Evolutionary conservation across 192 early-diverging fungal genomes (phyloP).

Genomic region (Coemansia sp.): DNA sequence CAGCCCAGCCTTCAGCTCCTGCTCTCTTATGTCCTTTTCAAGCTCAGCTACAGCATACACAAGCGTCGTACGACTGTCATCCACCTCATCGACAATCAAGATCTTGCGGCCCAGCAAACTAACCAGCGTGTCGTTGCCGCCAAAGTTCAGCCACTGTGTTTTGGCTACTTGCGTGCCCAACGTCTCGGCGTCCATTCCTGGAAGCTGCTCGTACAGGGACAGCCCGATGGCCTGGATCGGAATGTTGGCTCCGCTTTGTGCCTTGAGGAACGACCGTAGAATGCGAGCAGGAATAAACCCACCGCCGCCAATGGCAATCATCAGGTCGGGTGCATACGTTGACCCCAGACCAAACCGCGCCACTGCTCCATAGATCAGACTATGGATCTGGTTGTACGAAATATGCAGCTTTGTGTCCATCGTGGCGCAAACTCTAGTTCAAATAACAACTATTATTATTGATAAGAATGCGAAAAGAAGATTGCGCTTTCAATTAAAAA

Average conservation of each 20-base stretch:
- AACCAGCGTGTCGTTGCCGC: slow-evolving; percentile 59
- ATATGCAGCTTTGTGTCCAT: slow-evolving; percentile 60
- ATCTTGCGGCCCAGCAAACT: slow-evolving; percentile 69
- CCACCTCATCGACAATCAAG: slow-evolving; percentile 78
- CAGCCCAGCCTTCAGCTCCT: slow-evolving; percentile 48
- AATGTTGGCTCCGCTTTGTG: slow-evolving; percentile 66
- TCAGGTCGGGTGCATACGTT: slow-evolving; percentile 66
- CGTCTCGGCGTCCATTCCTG: slow-evolving; percentile 44
- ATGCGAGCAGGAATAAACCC: slow-evolving; percentile 77
- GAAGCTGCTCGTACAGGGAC: slow-evolving; percentile 73
- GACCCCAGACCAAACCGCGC: slow-evolving; percentile 59
- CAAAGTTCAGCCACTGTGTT: slow-evolving; percentile 82
- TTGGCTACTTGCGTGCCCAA: slow-evolving; percentile 67
- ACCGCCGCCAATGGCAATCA: slow-evolving; percentile 77
- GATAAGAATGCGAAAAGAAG: too few relatives aligned
- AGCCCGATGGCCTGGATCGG: slow-evolving; percentile 78
- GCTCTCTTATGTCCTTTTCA: slow-evolving; percentile 63
- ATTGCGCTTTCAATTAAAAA: too few relatives aligned
- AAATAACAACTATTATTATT: too few relatives aligned
- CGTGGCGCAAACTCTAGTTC: too few relatives aligned
- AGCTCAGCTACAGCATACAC: slow-evolving; percentile 73
- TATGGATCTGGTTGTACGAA: slow-evolving; percentile 66
- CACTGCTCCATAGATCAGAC: slow-evolving; percentile 61
- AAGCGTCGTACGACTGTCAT: slow-evolving; percentile 72
- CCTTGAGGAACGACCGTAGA: slow-evolving; percentile 71